phyloP scores from a whole-genome alignment of 257 asterid genomes.

The Przewalskia tangutica region DNA sequence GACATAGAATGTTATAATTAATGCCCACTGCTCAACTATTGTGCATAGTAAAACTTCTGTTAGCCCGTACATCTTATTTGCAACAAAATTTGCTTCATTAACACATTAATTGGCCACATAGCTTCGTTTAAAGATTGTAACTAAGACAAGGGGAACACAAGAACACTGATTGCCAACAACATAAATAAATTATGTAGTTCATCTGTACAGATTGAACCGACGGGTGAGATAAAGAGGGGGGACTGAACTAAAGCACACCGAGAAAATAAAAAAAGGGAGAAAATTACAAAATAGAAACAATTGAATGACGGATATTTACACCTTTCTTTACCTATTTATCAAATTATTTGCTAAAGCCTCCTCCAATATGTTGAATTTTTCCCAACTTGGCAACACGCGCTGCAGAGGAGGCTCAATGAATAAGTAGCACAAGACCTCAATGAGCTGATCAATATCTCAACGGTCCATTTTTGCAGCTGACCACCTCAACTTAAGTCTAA shows the following conservation, averaged over 20 bases:
- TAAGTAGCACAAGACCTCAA: constrained; percentile 36
- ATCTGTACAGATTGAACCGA: constrained; percentile 52
- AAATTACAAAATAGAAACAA: neutral
- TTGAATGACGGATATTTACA: constrained; percentile 47
- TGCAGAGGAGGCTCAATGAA: constrained; percentile 54
- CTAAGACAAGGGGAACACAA: neutral
- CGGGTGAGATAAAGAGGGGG: constrained; percentile 5
- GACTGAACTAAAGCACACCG: constrained; percentile 14
- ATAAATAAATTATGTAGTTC: constrained; percentile 26
- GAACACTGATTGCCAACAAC: neutral
- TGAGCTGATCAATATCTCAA: constrained; percentile 11
- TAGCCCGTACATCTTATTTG: no score
- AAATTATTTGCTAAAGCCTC: constrained; percentile 71
- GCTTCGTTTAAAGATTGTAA: neutral
- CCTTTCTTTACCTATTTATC: constrained; percentile 52
- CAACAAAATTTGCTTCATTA: neutral
- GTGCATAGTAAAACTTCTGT: neutral
- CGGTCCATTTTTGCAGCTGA: neutral
- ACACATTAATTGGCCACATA: neutral
- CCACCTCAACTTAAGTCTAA: neutral
- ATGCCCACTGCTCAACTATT: no score
- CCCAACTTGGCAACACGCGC: constrained; percentile 19
- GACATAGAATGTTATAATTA: neutral
- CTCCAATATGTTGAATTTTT: constrained; percentile 21
- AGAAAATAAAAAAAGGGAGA: neutral